Evolutionary conservation across 2,329 filamentous ascomycete genomes (phyloP).

Genomic region (Nemania sp.): DNA sequence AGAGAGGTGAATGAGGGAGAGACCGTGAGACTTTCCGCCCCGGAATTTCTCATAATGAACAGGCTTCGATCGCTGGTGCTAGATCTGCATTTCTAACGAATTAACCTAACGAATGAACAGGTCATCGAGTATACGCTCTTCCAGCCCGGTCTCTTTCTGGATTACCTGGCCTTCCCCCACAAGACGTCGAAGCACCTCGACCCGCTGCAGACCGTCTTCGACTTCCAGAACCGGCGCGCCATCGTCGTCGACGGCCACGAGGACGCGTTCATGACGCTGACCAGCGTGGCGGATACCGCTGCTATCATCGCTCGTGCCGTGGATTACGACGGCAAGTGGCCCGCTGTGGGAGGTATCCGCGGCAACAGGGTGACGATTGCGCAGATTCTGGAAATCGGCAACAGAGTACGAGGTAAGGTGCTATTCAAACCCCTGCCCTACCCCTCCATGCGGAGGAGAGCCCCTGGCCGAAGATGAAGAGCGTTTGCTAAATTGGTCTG

Average conservation of each 20-base stretch:
- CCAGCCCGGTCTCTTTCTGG: conserved; percentile 57
- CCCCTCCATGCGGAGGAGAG: neutral
- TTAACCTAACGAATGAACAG: too few species aligned
- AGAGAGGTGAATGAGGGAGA: conserved; percentile 53
- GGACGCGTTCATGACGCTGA: conserved; percentile 49
- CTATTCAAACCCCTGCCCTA: too few species aligned
- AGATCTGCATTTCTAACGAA: neutral
- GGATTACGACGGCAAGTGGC: conserved; percentile 51
- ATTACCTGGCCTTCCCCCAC: conserved; percentile 59
- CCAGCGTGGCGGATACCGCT: conserved; percentile 50
- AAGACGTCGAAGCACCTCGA: conserved; percentile 51
- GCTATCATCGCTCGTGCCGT: conserved; percentile 46
- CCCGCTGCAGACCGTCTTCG: conserved; percentile 45
- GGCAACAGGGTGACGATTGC: conserved; percentile 44
- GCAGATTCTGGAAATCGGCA: conserved; percentile 47
- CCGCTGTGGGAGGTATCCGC: conserved; percentile 46
- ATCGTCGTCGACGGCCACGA: conserved; percentile 50
- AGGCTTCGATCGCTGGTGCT: neutral
- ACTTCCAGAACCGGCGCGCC: conserved; percentile 48
- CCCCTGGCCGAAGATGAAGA: neutral
- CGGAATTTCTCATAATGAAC: too few species aligned
- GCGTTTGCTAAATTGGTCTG: neutral
- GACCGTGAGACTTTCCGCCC: conserved; percentile 40
- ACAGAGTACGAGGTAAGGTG: conserved; percentile 46
- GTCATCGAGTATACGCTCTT: conserved; percentile 61